Conservation (phyloP, 345 rosid genomes). For the Brassica carinata region DNA sequence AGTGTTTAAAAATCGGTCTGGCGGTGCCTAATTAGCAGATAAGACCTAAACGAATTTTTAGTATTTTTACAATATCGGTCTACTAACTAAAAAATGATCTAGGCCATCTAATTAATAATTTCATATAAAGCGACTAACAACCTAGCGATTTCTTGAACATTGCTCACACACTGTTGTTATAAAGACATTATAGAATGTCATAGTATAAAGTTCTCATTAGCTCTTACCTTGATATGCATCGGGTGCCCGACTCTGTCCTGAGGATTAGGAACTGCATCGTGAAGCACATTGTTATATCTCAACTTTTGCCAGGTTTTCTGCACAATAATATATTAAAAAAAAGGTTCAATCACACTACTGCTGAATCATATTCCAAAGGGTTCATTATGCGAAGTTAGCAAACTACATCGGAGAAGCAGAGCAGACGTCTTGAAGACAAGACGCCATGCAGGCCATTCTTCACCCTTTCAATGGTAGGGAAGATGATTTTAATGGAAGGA, state of each 20-base stretch:
- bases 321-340: not conserved
- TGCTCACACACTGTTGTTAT: no score
- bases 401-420: constrained; percentile 89
- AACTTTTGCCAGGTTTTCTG: constrained; percentile 93
- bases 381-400: not conserved
- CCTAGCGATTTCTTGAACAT: no score
- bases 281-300: constrained; percentile 57
- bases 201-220: not conserved
- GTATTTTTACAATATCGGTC: no score
- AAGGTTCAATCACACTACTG: not conserved
- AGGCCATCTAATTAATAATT: no score
- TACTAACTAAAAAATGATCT: no score
- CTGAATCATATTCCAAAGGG: not conserved
- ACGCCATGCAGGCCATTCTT: constrained; percentile 64
- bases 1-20: no score
- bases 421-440: constrained; percentile 65
- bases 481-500: constrained; percentile 73
- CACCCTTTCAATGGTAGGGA: constrained; percentile 84
- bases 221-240: constrained; percentile 75
- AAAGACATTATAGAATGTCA: not conserved
- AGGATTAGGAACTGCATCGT: constrained; percentile 86
- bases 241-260: constrained; percentile 67
- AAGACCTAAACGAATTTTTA: no score
- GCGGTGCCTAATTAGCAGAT: no score
- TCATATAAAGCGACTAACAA: no score